A percentile compares a stretch with the other conserved stretches of the same genome.
phyloP scores from a whole-genome alignment of 495 filamentous ascomycete species.

The Aspergillus hancockii region DNA sequence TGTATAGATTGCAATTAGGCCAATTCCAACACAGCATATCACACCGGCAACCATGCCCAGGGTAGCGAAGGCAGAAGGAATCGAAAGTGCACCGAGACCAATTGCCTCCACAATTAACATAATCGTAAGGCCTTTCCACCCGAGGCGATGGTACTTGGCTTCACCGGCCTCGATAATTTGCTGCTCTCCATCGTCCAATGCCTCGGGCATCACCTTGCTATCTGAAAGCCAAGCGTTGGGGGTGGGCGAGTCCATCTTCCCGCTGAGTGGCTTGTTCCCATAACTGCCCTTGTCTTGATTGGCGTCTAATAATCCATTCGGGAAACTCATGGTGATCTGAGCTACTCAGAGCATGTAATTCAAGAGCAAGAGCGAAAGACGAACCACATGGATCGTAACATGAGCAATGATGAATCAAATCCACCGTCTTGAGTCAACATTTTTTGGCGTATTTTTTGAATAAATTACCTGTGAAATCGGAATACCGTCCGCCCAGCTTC shows the following conservation, averaged over 20 bases:
- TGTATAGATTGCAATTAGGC: slow-evolving; percentile 67
- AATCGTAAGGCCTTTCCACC: slow-evolving; percentile 39
- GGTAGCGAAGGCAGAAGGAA: slow-evolving; percentile 58
- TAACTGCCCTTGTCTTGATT: neutral
- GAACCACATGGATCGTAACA: too few species aligned
- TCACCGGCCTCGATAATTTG: slow-evolving; percentile 12
- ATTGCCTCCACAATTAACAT: slow-evolving; percentile 64
- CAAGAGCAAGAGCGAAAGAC: too few species aligned
- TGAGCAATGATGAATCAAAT: too few species aligned
- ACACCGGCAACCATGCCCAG: slow-evolving; percentile 59
- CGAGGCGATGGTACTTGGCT: slow-evolving; percentile 32
- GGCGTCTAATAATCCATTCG: neutral
- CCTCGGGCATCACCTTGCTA: neutral
- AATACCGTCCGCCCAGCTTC: too few species aligned
- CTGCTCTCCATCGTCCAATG: neutral
- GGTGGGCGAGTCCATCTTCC: neutral
- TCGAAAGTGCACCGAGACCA: slow-evolving; percentile 58
- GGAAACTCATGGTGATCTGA: neutral
- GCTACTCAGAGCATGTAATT: too few species aligned
- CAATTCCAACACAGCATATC: slow-evolving; percentile 57
- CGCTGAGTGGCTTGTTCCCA: too few species aligned
- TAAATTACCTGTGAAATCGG: too few species aligned
- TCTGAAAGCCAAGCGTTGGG: neutral
- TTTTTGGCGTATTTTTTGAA: too few species aligned
- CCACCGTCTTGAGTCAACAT: too few species aligned